Conservation (phyloP, 2,329 filamentous ascomycete genomes). For the Ophiostoma himal-ulmi region DNA sequence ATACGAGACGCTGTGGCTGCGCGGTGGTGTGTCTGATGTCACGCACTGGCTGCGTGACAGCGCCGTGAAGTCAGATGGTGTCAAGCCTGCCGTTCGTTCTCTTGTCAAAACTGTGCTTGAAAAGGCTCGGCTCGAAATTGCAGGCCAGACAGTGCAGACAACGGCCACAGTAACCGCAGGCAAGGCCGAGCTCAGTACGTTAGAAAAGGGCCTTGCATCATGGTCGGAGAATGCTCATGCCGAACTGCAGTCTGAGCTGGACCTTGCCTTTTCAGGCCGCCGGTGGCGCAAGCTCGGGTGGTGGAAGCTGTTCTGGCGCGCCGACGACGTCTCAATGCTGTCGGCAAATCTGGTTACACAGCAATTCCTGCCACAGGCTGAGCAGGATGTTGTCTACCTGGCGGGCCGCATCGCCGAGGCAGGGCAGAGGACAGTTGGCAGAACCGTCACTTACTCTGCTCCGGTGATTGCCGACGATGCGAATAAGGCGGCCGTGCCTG, state of each 20-base stretch:
- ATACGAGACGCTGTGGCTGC: conserved; percentile 69
- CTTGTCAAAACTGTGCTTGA: conserved; percentile 62
- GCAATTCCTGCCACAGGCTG: conserved; percentile 70
- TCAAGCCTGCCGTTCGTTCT: conserved; percentile 60
- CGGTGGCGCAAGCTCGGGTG: conserved; percentile 77
- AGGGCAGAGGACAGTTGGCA: conserved; percentile 17
- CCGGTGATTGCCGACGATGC: conserved; percentile 25
- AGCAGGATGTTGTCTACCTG: conserved; percentile 76
- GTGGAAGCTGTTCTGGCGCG: conserved; percentile 95
- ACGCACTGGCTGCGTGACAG: conserved; percentile 59
- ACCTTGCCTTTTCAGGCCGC: conserved; percentile 67
- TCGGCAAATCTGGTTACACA: conserved; percentile 70
- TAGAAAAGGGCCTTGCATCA: conserved; percentile 55
- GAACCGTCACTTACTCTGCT: conserved; percentile 26
- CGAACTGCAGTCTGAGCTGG: conserved; percentile 74
- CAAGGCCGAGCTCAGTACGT: conserved; percentile 36
- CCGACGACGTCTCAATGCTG: conserved; percentile 84
- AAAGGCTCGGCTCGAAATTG: conserved; percentile 39
- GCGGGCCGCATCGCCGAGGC: conserved; percentile 53
- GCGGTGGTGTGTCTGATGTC: conserved; percentile 62
- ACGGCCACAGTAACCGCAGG: conserved; percentile 24
- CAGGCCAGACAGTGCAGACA: conserved; percentile 28
- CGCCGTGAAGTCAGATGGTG: conserved; percentile 37
- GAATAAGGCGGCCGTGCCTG: not conserved
- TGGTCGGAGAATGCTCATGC: conserved; percentile 79